Evolutionary conservation across 2,329 filamentous ascomycete species (phyloP).

Genomic region (Trichophyton verrucosum): DNA sequence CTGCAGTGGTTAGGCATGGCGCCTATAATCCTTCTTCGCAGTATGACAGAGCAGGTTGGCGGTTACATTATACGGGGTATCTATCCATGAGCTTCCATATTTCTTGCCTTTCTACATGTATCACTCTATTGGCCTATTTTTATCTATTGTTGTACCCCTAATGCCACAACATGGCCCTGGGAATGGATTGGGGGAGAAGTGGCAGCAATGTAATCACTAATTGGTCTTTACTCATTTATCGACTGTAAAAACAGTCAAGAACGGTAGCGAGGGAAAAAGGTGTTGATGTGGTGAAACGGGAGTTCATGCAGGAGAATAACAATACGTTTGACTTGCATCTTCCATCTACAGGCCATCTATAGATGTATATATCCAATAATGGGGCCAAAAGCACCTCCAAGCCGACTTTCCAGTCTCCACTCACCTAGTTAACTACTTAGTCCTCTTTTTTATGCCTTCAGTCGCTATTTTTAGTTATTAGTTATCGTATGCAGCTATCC

Average conservation of each 20-base stretch:
- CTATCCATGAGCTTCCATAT: not conserved
- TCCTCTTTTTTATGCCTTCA: not conserved
- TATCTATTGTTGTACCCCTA: too few species aligned
- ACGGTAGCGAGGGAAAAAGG: too few species aligned
- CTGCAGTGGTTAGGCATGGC: not conserved
- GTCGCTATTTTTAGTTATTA: not conserved
- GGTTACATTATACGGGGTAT: not conserved
- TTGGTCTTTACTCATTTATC: too few species aligned
- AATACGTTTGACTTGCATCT: too few species aligned
- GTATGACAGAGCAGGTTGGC: not conserved
- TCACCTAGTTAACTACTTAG: not conserved
- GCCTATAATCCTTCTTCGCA: not conserved
- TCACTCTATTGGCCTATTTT: not conserved
- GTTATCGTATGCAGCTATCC: not conserved
- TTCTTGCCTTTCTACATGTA: not conserved
- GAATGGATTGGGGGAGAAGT: too few species aligned
- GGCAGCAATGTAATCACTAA: too few species aligned
- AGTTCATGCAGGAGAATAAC: too few species aligned
- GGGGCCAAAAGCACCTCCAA: not conserved
- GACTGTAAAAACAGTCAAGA: too few species aligned
- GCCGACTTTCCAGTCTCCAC: not conserved
- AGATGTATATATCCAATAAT: not conserved
- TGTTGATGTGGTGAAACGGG: too few species aligned
- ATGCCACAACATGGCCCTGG: too few species aligned
- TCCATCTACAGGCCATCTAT: too few species aligned